Base-by-base conservation (phyloP, 331 rosid species). In the Acacia concinna region DNA sequence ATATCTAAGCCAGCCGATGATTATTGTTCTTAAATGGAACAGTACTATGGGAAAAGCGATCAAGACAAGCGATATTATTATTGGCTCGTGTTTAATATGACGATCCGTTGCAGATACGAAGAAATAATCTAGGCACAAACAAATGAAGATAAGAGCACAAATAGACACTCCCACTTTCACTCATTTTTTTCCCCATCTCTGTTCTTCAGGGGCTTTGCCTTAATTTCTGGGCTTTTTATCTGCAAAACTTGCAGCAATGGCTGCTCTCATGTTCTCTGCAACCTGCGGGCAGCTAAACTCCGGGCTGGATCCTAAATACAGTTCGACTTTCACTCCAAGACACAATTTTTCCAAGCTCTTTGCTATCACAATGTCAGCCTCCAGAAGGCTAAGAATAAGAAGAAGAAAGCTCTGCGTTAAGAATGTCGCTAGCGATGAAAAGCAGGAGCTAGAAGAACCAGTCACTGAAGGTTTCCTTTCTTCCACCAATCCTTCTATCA, bases 381-480 rank as follows among this genome's bases (percentile, higher is more conserved):
- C 90, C 57, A 60, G 79, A 31, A 73, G 60, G 79, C 31, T 76
- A 23, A 38, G 41, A 38, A 67, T 49, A 81, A 81, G 81, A 75
- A 86, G 88, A 75, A 87, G 87, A 81, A 86, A 78, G 62, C 80
- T 87, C 20, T 69, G 67, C 7, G 89, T 85, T 64, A 88, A 81
- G 83, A 92, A 81, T 79, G 83, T 85, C 73, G 83, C 86, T 68
- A 89, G 84, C n/a, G 85, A 91, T 84, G 80, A 54, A 57, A 82
- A 68, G 79, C 80, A 83, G 84, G 82, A 85, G 71, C 57, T 84
- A 59, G 62, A 84, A 35, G 86, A 84, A 75, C 34, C 74, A n/a
- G 81, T 64, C 81, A 27, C 44, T 20, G 82, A 66, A 83, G 94
- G 92, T 91, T 91, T 60, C 31, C n/a, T n/a, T 59, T 75, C 60